These are phyloP conservation scores for Strigomonas culicis DNA, from an alignment of 208 protist species.

Conservation along the genomic window DNA sequence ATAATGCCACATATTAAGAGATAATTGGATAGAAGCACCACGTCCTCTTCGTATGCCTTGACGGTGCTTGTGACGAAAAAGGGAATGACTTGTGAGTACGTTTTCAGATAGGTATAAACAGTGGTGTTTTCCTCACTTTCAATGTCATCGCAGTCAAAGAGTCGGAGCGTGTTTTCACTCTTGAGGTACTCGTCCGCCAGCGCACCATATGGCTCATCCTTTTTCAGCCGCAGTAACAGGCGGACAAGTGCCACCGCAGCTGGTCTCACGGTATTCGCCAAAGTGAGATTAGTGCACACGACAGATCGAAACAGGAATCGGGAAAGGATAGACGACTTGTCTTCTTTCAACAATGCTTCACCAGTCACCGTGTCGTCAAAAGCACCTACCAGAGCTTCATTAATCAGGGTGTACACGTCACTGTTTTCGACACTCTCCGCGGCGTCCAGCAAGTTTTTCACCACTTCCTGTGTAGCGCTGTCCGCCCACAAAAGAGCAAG, in stretches of 20 bases:
- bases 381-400: conserved; percentile 19
- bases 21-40: conserved; percentile 78
- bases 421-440: conserved; percentile 31
- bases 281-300: conserved; percentile 15
- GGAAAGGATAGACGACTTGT: not conserved
- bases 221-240: conserved; percentile 13
- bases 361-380: conserved; percentile 15
- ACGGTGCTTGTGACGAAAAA: conserved; percentile 41
- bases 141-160: conserved; percentile 64
- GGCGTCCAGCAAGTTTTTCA: conserved; percentile 33
- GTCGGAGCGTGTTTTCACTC: conserved; percentile 50
- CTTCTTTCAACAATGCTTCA: not conserved
- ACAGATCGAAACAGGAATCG: conserved; percentile 35
- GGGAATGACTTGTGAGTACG: conserved; percentile 37
- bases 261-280: conserved; percentile 19
- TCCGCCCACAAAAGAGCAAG: conserved; percentile 18
- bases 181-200: conserved; percentile 34
- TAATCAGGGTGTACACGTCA: conserved; percentile 49
- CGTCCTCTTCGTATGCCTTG: conserved; percentile 42
- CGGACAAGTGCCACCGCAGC: conserved; percentile 21
- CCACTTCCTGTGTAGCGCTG: not conserved
- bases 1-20: conserved; percentile 57
- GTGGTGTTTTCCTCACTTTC: conserved; percentile 36
- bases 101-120: conserved; percentile 34
- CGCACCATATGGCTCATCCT: conserved; percentile 18